Base-by-base conservation (phyloP, 352 stramenopile species). In the Phytophthora pini region DNA sequence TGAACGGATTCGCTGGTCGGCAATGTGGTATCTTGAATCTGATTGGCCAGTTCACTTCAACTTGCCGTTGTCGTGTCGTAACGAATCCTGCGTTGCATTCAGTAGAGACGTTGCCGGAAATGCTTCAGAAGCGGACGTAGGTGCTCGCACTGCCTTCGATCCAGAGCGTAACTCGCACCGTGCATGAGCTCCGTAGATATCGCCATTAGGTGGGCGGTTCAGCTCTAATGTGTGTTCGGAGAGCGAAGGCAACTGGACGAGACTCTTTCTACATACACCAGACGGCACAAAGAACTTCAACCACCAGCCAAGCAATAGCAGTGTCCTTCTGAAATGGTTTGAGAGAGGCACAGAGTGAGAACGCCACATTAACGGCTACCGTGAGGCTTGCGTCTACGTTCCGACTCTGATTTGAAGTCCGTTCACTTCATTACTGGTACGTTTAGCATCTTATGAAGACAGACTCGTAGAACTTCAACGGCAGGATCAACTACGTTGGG, bases 21-120 rank as follows among this genome's bases (percentile, higher is more conserved):
- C 34, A n/a, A 9, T 40, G 3, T 31, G 17, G 36, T 53, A 53
- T 47, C 9, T 57, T 27, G 17, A 17, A 8, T 54, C 7, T 53
- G 52, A 68, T 73, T 69, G 65, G 58, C 9, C 10, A 2, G 22
- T 53, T 47, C 61, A 67, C 66, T 74, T 70, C 66, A 70, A 74
- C 66, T 70, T 70, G 20, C 3, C 5, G 24, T 54, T 43, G 62
- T 60, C 34, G 3, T 0, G 13, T 65, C n/a, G 55, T 54, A 43
- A 43, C 38, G 38, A 20, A 10, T 20, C 38, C 15, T 22, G 38
- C 38, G 15, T 43, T 43, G 36, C 36, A 41, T 15, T 41, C 36
- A 43, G 13, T 20, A 17, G 36, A 40, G 9, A 40, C 34, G 2
- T 40, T 40, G 34, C 34, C 36, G 15, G 36, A 41, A 41, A 15